phyloP scores from a whole-genome alignment of 176 grass and related monocot species.

The Carex scoparia region DNA sequence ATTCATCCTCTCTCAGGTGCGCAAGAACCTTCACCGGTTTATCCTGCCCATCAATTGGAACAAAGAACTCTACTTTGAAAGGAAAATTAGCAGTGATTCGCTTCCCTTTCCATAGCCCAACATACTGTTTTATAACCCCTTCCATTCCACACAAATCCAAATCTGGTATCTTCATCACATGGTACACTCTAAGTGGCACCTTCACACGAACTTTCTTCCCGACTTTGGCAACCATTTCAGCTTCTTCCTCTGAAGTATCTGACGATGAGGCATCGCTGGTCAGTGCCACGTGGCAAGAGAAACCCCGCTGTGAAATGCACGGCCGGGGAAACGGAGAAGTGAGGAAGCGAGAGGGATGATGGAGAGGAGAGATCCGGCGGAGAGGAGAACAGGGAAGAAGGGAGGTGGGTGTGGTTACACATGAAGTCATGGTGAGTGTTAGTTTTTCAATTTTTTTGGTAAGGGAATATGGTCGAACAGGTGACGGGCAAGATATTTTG shows the following conservation, averaged over 20 bases:
- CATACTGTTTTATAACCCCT: slow-evolving; percentile 75
- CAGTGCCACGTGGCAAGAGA: slow-evolving; percentile 48
- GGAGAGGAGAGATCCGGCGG: slow-evolving; percentile 8
- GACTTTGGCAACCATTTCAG: slow-evolving; percentile 43
- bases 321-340: slow-evolving; percentile 3
- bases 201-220: slow-evolving; percentile 70
- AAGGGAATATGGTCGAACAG: slow-evolving; percentile 50
- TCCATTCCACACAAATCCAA: slow-evolving; percentile 75
- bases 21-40: slow-evolving; percentile 66
- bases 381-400: slow-evolving; percentile 20
- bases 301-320: slow-evolving; percentile 19
- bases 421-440: slow-evolving; percentile 28
- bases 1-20: slow-evolving; percentile 86
- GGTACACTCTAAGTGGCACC: slow-evolving; percentile 62
- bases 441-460: neutral
- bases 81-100: slow-evolving; percentile 71
- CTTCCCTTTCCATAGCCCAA: slow-evolving; percentile 77
- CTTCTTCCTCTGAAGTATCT: slow-evolving; percentile 45
- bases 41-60: slow-evolving; percentile 46
- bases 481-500: slow-evolving; percentile 35
- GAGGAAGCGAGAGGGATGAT: slow-evolving; percentile 6
- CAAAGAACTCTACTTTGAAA: slow-evolving; percentile 69
- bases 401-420: slow-evolving; percentile 22
- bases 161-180: slow-evolving; percentile 70
- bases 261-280: slow-evolving; percentile 39